phyloP scores from a whole-genome alignment of 169 alveolate species.

The Sarcocystis neurona region DNA sequence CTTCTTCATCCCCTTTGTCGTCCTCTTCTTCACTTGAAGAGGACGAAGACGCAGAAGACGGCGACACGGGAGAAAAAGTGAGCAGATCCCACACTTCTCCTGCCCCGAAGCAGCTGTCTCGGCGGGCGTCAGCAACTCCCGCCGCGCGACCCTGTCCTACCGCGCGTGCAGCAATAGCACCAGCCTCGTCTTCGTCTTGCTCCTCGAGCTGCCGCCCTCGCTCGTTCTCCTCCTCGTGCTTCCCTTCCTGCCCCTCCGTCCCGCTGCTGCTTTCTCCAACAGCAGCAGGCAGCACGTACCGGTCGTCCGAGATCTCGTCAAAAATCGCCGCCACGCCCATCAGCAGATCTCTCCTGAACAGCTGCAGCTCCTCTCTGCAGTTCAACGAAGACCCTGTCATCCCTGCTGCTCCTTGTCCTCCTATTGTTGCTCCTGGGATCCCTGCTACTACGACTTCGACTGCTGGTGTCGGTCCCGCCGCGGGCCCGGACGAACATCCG shows the following conservation, averaged over 20 bases:
- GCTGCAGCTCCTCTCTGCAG: slow-evolving; percentile 29
- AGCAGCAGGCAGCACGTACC: slow-evolving; percentile 54
- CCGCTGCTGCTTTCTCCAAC: neutral
- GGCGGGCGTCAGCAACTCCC: too few species aligned
- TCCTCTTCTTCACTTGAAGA: neutral
- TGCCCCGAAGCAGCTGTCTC: too few species aligned
- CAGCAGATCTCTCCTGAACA: slow-evolving; percentile 42
- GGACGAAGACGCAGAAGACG: too few species aligned
- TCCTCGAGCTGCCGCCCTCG: slow-evolving; percentile 5
- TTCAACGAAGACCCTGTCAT: neutral
- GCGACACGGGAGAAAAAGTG: neutral
- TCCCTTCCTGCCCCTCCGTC: slow-evolving; percentile 37
- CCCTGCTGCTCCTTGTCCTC: neutral
- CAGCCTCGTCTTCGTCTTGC: neutral
- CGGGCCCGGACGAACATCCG: neutral
- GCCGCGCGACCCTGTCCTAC: too few species aligned
- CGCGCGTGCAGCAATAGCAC: too few species aligned
- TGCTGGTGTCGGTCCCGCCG: neutral
- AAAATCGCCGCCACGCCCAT: slow-evolving; percentile 60
- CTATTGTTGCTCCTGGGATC: neutral
- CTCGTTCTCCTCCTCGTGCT: slow-evolving; percentile 49
- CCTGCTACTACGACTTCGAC: neutral
- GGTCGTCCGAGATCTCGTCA: slow-evolving; percentile 52
- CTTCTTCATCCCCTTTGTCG: neutral
- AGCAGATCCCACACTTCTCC: too few species aligned